phyloP scores from a whole-genome alignment of 164 flowering plant species.

The Litsea cubeba region DNA sequence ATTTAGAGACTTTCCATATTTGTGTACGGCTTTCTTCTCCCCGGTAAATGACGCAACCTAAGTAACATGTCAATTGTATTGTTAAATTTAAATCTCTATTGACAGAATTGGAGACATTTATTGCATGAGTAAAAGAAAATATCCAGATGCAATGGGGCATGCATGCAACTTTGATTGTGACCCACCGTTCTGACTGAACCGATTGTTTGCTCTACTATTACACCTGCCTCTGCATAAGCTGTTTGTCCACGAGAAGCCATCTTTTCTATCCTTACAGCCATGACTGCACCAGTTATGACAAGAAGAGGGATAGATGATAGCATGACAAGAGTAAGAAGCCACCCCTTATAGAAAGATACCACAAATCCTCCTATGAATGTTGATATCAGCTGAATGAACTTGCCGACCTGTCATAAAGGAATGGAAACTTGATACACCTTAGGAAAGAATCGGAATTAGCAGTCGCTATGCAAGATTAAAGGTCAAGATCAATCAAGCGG shows the following conservation, averaged over 20 bases:
- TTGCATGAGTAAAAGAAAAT: neutral
- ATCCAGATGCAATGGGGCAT: neutral
- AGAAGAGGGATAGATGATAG: slow-evolving; percentile 35
- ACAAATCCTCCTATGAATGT: slow-evolving; percentile 48
- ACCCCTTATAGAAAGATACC: slow-evolving; percentile 37
- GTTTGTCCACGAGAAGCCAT: slow-evolving; percentile 43
- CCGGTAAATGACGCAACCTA: slow-evolving; percentile 59
- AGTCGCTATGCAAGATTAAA: neutral
- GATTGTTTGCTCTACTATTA: slow-evolving; percentile 47
- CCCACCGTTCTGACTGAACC: slow-evolving; percentile 49
- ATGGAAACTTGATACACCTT: neutral
- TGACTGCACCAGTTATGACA: slow-evolving; percentile 33
- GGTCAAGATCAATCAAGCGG: neutral
- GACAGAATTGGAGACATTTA: too few species aligned
- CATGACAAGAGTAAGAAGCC: slow-evolving; percentile 49
- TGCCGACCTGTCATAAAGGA: slow-evolving; percentile 34
- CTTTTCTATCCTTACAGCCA: slow-evolving; percentile 28
- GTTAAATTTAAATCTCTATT: too few species aligned
- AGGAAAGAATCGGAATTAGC: neutral
- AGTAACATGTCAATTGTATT: neutral
- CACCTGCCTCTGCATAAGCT: slow-evolving; percentile 38
- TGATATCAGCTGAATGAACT: slow-evolving; percentile 36
- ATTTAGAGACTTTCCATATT: slow-evolving; percentile 27
- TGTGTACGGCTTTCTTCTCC: slow-evolving; percentile 40
- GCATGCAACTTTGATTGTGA: neutral